Base-by-base conservation (phyloP, 768 basidiomycete species). In the Asterophora lycoperdoides region DNA sequence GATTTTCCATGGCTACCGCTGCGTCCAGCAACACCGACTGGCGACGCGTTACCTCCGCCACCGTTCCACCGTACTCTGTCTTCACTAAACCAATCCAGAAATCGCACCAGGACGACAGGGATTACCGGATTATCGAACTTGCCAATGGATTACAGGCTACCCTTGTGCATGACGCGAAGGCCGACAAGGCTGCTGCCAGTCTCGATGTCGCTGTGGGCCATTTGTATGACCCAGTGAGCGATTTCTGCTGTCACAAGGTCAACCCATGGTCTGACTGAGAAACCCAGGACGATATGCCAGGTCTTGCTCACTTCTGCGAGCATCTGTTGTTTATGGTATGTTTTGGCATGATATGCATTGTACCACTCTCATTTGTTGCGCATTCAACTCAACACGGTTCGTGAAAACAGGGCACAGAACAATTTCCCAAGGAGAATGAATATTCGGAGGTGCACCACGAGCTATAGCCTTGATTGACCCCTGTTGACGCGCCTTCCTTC, bases 121-220 rank as follows among this genome's bases (percentile, higher is more conserved):
- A 83, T 13, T 95, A 96, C 64, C 73, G 86, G 42, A 64, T 93
- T 40, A 86, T 99, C 53, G 75, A 76, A 41, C 78, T 99, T n/a
- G 75, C 83, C 6, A 99, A 98, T 61, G 93, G 89, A 3, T 69
- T 99, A n/a, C 84, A 89, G 52, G 93, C 84, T 1, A 79, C 86
- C 55, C 67, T 99, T 19, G 76, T 98, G 11, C 84, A 84, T 47
- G 95, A 99, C 63, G 68, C 79, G 0, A 83, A 81, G 54, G 83
- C 94, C 5, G 96, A 99, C 70, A 96, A 94, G 68, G 89, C 92
- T 9, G 91, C 93, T 0, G 96, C 95, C 2, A 90, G 91, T 61
- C 76, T 99, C 60, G 90, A 95, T 67, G 93, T 98, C 44, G 85
- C 86, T 30, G 93, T 97, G 2, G 96, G 96, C 4, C 94, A 98